These are phyloP conservation scores for Rhazya stricta DNA, from an alignment of 257 asterid species.

Conservation along the genomic window DNA sequence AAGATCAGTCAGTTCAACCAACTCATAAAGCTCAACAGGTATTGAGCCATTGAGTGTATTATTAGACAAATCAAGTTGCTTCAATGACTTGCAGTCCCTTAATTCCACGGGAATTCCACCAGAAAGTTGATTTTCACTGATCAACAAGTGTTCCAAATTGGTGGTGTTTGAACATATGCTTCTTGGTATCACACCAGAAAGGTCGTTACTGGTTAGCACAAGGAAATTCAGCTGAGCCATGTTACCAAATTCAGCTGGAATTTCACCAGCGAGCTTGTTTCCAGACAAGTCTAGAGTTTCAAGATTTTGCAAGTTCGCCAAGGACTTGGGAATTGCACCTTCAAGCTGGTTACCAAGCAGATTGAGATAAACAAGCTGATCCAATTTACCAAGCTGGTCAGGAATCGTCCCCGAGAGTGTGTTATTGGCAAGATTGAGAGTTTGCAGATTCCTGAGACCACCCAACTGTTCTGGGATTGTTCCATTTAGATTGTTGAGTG, in stretches of 20 bases:
- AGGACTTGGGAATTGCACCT: slow-evolving; percentile 57
- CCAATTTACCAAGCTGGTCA: slow-evolving; percentile 36
- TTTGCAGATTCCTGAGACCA: slow-evolving; percentile 37
- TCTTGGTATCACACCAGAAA: slow-evolving; percentile 56
- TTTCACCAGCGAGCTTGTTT: slow-evolving; percentile 56
- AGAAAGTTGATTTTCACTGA: slow-evolving; percentile 52
- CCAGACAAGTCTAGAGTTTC: slow-evolving; percentile 61
- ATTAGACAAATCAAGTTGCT: slow-evolving; percentile 78
- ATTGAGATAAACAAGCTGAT: slow-evolving; percentile 47
- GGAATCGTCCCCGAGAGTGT: slow-evolving; percentile 69
- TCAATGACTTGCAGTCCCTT: slow-evolving; percentile 43
- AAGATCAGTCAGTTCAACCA: slow-evolving; percentile 59
- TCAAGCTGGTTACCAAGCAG: slow-evolving; percentile 67
- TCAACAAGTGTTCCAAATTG: slow-evolving; percentile 52
- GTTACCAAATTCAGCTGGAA: slow-evolving; percentile 57
- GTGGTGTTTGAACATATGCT: slow-evolving; percentile 53
- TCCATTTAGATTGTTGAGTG: slow-evolving; percentile 58
- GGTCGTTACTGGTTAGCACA: slow-evolving; percentile 61
- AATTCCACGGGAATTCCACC: slow-evolving; percentile 61
- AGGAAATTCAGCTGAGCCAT: slow-evolving; percentile 45
- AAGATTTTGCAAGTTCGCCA: slow-evolving; percentile 42
- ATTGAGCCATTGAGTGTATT: slow-evolving; percentile 62
- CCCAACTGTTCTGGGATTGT: slow-evolving; percentile 57
- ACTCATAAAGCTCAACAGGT: slow-evolving; percentile 61
- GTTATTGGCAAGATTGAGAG: slow-evolving; percentile 63